Conservation (phyloP, 2,329 filamentous ascomycete species). For the Lachnum nothofagi region DNA sequence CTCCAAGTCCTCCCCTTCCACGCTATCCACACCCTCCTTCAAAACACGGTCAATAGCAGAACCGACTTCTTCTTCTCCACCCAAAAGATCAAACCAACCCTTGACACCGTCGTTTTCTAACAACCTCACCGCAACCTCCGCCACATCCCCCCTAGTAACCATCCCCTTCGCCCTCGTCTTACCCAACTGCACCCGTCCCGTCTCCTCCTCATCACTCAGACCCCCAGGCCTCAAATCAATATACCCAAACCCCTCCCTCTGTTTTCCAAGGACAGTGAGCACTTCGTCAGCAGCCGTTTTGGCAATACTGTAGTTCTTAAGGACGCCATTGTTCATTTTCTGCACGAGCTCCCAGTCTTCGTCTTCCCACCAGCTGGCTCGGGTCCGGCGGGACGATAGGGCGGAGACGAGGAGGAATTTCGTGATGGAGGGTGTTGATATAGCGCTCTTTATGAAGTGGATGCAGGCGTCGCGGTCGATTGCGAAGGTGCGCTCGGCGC, state of each 20-base stretch:
- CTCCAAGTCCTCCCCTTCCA: constrained; percentile 45
- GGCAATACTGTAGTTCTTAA: constrained; percentile 54
- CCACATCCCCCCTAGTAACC: constrained; percentile 55
- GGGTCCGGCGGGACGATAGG: constrained; percentile 46
- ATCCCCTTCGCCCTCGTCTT: constrained; percentile 34
- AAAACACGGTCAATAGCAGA: constrained; percentile 46
- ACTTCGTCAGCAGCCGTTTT: constrained; percentile 57
- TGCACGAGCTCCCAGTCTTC: constrained; percentile 39
- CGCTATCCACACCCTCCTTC: constrained; percentile 45
- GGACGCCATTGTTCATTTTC: constrained; percentile 38
- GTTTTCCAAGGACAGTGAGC: constrained; percentile 42
- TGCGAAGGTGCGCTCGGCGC: constrained; percentile 49
- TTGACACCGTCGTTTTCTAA: constrained; percentile 43
- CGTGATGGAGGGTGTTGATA: constrained; percentile 47
- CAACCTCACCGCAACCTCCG: constrained; percentile 50
- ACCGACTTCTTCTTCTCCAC: constrained; percentile 46
- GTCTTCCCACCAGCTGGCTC: constrained; percentile 53
- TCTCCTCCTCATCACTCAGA: constrained; percentile 46
- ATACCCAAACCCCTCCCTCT: constrained; percentile 33
- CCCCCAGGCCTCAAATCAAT: constrained; percentile 51
- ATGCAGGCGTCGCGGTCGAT: constrained; percentile 61
- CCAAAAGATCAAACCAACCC: constrained; percentile 52
- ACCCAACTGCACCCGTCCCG: constrained; percentile 38
- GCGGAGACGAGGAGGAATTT: constrained; percentile 64
- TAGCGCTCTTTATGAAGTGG: constrained; percentile 56